Base-by-base conservation (phyloP, 768 basidiomycete species). In the Mycena sanguinolenta region DNA sequence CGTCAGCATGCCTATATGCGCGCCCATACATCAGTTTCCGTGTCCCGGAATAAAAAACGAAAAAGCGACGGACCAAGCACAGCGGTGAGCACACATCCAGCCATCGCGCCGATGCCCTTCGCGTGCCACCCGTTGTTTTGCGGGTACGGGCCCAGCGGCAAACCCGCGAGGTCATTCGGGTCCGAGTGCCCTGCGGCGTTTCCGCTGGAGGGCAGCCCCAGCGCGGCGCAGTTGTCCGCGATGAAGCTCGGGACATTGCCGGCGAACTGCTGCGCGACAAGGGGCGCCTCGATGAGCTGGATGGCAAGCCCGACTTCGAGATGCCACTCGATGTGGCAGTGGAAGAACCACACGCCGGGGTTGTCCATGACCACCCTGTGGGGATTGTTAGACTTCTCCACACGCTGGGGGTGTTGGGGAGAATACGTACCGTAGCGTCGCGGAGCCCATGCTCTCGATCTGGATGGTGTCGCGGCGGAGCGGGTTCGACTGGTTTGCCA, bases 301-400 rank as follows among this genome's bases (percentile, higher is more conserved):
- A 94, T 86, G 0, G 95, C 97, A 36, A 99, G 89, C 12, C 97
- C 97, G 62, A 85, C 83, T 81, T 93, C 87, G 6, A 96, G 82
- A 79, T 96, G 94, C 94, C 95, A 96, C 77, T 95, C 92, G 73
- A 93, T 92, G 80, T 94, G 93, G 77, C 91, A 95, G 78, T 95
- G 94, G 78, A 95, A 88, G 72, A 95, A 79, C 93, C 95, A 97
- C 10, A 88, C 91, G 14, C 97, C 97, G 1, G 97, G 97, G 81
- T 99, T 99, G 79, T 99, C 94, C 1, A 95, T 95, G 55, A 91
- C 82, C 75, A 96, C 80, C 12, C 68, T 69, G 55, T 10, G 53
- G 32, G 10, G 32, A 10, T 34, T 34, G 32, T 34, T 34, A 34
- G 32, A 34, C 32, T 34, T 34, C 32, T 5, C 32, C 10, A 34